A percentile compares a stretch with the other conserved stretches of the same genome.
Conservation (phyloP, 2,329 filamentous ascomycete genomes). For the Alternaria dauci region DNA sequence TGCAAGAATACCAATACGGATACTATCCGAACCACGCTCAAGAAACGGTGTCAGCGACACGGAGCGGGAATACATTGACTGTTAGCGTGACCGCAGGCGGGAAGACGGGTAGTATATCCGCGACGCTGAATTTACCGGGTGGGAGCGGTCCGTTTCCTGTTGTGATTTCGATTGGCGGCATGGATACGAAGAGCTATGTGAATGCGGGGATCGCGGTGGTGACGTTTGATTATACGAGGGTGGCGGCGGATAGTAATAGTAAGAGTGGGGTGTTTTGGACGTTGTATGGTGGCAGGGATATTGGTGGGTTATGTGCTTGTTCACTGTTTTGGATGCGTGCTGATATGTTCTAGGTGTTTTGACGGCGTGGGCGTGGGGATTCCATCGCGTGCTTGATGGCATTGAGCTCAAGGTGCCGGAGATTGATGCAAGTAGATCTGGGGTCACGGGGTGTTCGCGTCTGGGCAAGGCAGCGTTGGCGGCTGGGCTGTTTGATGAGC, state of each 20-base stretch:
- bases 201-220: slow-evolving; percentile 60
- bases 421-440: slow-evolving; percentile 45
- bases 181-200: slow-evolving; percentile 58
- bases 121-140: slow-evolving; percentile 54
- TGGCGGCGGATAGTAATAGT: slow-evolving; percentile 60
- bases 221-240: slow-evolving; percentile 59
- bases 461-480: slow-evolving; percentile 49
- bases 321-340: not conserved
- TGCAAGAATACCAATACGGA: slow-evolving; percentile 63
- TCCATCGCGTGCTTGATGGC: slow-evolving; percentile 50
- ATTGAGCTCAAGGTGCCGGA: slow-evolving; percentile 49
- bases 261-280: slow-evolving; percentile 62
- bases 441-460: slow-evolving; percentile 50
- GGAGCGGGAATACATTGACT: slow-evolving; percentile 56
- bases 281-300: slow-evolving; percentile 59
- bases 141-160: slow-evolving; percentile 55
- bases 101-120: slow-evolving; percentile 57
- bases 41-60: slow-evolving; percentile 59
- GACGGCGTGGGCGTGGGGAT: slow-evolving; percentile 52
- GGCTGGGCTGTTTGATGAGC: slow-evolving; percentile 47
- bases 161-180: slow-evolving; percentile 61
- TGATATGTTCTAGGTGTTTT: slow-evolving; percentile 35
- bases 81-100: slow-evolving; percentile 55
- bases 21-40: slow-evolving; percentile 60
- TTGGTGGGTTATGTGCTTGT: slow-evolving; percentile 49